phyloP scores from a whole-genome alignment of 2,329 filamentous ascomycete genomes.

The Paecilomyces niveus region DNA sequence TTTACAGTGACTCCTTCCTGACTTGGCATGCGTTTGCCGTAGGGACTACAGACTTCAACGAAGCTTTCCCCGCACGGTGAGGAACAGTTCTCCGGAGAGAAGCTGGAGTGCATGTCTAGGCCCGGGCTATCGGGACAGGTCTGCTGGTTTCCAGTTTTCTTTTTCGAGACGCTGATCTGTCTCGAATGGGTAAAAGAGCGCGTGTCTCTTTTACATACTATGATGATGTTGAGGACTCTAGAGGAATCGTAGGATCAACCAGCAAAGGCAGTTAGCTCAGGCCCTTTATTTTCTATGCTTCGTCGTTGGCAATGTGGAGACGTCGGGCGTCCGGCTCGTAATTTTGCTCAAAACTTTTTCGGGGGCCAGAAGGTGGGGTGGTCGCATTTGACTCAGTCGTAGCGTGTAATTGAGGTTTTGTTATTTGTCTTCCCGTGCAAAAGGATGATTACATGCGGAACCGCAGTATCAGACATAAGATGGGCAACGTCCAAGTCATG shows the following conservation, averaged over 20 bases:
- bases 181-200: background rate
- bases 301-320: background rate
- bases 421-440: background rate
- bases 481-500: background rate
- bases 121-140: background rate
- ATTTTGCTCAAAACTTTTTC: background rate
- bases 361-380: background rate
- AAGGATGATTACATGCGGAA: background rate
- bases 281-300: background rate
- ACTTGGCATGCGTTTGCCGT: background rate
- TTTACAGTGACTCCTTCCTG: background rate
- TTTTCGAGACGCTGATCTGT: background rate
- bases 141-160: background rate
- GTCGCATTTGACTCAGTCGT: background rate
- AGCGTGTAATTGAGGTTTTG: background rate
- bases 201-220: background rate
- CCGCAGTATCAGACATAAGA: background rate
- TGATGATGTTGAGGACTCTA: too few relatives aligned
- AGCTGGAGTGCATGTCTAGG: background rate
- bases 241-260: background rate
- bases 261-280: background rate
- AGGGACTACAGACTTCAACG: background rate
- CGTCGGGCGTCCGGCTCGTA: background rate
- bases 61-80: background rate
- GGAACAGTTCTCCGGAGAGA: background rate